phyloP scores from a whole-genome alignment of 257 asterid species.

The Solanum pimpinellifolium region DNA sequence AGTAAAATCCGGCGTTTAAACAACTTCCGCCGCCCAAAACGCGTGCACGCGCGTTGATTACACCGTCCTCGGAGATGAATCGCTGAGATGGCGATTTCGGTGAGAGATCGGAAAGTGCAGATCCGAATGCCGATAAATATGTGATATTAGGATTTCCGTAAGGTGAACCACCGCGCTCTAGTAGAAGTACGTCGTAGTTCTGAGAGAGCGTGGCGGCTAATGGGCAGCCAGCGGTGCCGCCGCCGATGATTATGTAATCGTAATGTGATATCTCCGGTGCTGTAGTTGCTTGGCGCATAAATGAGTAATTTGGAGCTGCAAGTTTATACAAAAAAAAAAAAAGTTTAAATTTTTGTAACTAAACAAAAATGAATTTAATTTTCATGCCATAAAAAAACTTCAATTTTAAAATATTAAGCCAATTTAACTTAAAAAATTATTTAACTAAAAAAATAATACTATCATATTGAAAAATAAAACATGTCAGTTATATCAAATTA shows the following conservation, averaged over 20 bases:
- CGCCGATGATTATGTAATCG: constrained; percentile 71
- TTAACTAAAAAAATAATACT: rapidly evolving
- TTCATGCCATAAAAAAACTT: neutral
- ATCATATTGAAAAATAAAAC: neutral
- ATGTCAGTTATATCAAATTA: neutral
- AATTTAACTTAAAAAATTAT: too few species aligned
- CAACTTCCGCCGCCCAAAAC: constrained; percentile 67
- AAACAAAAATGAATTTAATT: neutral
- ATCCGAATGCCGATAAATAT: constrained; percentile 38
- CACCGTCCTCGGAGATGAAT: constrained; percentile 76
- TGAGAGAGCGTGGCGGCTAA: constrained; percentile 76
- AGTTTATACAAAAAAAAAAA: neutral
- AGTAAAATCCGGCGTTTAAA: constrained; percentile 67
- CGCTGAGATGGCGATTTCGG: constrained; percentile 64
- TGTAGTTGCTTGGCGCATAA: constrained; percentile 49
- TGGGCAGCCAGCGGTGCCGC: constrained; percentile 90
- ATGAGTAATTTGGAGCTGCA: constrained; percentile 41
- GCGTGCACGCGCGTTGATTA: constrained; percentile 52
- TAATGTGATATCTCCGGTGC: constrained; percentile 43
- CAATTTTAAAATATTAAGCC: neutral
- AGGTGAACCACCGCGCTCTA: constrained; percentile 72
- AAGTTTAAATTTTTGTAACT: neutral
- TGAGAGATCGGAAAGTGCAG: constrained; percentile 44
- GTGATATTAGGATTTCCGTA: constrained; percentile 67
- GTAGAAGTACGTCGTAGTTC: constrained; percentile 46